Evolutionary conservation across 108 stramenopile species (phyloP).

Genomic region (Nitzschia sp.): DNA sequence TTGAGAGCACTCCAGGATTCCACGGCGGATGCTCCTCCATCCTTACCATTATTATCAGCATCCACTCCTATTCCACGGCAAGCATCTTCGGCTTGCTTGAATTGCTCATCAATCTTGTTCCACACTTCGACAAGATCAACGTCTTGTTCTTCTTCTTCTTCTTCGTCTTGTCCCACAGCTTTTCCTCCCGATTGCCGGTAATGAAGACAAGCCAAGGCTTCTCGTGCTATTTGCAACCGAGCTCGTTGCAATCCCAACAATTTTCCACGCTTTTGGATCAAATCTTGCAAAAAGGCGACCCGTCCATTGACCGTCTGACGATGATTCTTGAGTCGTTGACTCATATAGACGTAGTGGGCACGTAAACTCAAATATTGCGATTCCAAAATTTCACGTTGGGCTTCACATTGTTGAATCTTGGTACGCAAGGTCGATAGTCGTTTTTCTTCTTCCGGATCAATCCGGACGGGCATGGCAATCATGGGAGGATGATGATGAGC

Average conservation of each 20-base stretch:
- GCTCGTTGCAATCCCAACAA: constrained; percentile 71
- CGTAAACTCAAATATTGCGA: constrained; percentile 75
- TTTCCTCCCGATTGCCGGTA: constrained; percentile 37
- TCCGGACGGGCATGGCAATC: constrained; percentile 73
- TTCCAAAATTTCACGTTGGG: constrained; percentile 75
- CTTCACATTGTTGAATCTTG: constrained; percentile 72
- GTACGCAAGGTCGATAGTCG: constrained; percentile 64
- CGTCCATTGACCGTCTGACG: constrained; percentile 43
- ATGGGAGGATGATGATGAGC: too few species aligned
- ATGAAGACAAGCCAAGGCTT: constrained; percentile 56
- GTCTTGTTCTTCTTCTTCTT: constrained; percentile 5
- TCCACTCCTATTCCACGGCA: constrained; percentile 10
- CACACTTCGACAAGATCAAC: constrained; percentile 51
- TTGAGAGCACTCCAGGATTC: constrained; percentile 61
- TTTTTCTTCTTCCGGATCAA: constrained; percentile 92
- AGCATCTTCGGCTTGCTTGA: constrained; percentile 41
- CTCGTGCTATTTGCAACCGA: constrained; percentile 63
- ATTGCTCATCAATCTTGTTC: constrained; percentile 51
- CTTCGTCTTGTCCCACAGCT: not conserved
- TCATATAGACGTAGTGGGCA: constrained; percentile 77
- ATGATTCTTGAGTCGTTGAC: constrained; percentile 53
- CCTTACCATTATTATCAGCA: too few species aligned
- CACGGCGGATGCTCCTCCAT: constrained; percentile 14
- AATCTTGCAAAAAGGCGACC: constrained; percentile 50
- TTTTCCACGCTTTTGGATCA: constrained; percentile 47